A percentile compares a stretch with the other conserved stretches of the same genome.
Evolutionary conservation across 2,329 filamentous ascomycete genomes (phyloP).

Genomic region (Fulvia fulva): DNA sequence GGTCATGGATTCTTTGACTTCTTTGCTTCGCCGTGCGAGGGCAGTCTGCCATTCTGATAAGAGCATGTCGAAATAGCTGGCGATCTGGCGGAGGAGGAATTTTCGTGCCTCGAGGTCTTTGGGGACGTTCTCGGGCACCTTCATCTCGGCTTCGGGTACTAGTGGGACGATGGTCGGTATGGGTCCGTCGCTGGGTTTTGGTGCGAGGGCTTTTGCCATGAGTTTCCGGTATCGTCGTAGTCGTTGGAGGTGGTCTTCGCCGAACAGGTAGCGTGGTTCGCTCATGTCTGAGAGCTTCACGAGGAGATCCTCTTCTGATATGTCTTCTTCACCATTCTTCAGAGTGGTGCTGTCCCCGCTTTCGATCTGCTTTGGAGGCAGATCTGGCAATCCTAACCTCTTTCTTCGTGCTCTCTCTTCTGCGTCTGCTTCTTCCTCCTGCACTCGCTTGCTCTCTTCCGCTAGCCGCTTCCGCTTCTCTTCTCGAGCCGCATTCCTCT

Average conservation of each 20-base stretch:
- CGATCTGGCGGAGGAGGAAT: constrained; percentile 81
- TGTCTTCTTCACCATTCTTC: constrained; percentile 51
- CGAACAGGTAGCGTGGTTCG: constrained; percentile 74
- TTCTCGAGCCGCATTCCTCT: constrained; percentile 65
- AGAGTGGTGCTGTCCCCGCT: constrained; percentile 26
- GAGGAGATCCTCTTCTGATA: constrained; percentile 67
- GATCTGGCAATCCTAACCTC: constrained; percentile 73
- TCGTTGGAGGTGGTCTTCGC: constrained; percentile 68
- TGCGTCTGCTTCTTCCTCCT: constrained; percentile 69
- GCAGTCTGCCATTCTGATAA: constrained; percentile 80
- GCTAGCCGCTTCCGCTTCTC: constrained; percentile 79
- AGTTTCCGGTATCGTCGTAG: constrained; percentile 68
- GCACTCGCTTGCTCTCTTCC: constrained; percentile 67
- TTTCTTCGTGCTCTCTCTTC: constrained; percentile 71
- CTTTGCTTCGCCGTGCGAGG: constrained; percentile 56
- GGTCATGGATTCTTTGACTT: constrained; percentile 66
- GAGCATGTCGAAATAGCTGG: constrained; percentile 96
- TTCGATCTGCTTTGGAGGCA: constrained; percentile 50
- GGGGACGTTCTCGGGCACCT: constrained; percentile 61
- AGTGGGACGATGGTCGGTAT: constrained; percentile 81
- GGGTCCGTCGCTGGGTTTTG: constrained; percentile 62
- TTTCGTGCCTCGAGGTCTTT: constrained; percentile 61
- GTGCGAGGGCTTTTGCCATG: constrained; percentile 39
- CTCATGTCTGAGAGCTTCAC: constrained; percentile 65
- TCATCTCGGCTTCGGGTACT: constrained; percentile 84